Conservation (phyloP, 179 eudicot species). For the Beta macrorhiza region DNA sequence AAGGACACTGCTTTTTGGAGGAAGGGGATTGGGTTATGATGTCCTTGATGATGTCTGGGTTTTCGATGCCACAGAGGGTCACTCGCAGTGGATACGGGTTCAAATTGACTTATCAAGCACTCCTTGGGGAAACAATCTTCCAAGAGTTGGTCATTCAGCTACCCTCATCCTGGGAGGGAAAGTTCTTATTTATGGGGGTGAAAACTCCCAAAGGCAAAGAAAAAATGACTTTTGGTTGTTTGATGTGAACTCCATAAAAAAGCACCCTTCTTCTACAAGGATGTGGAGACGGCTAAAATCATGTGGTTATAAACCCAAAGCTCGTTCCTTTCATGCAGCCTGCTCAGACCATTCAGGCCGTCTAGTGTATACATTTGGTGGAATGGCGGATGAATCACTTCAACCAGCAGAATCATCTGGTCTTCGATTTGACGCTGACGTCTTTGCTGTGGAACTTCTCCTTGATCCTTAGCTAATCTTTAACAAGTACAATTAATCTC, state of each 20-base stretch:
- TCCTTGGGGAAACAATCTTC: constrained; percentile 60
- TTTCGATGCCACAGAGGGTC: constrained; percentile 51
- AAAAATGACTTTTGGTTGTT: constrained; percentile 89
- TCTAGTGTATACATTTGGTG: constrained; percentile 70
- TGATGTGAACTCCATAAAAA: constrained; percentile 51
- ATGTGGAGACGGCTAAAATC: constrained; percentile 71
- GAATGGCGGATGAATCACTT: constrained; percentile 79
- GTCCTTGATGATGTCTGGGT: constrained; percentile 90
- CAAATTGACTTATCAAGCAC: constrained; percentile 46
- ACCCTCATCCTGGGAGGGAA: constrained; percentile 67
- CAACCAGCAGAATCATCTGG: constrained; percentile 67
- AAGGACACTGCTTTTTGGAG: constrained; percentile 74
- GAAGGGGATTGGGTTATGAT: constrained; percentile 78
- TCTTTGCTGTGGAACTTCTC: constrained; percentile 68
- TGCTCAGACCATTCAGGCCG: constrained; percentile 81
- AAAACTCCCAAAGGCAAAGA: constrained; percentile 70
- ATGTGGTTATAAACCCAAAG: constrained; percentile 50
- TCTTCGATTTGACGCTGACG: constrained; percentile 71
- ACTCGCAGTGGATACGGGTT: constrained; percentile 59
- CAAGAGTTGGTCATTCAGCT: constrained; percentile 99
- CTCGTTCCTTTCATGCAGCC: constrained; percentile 86
- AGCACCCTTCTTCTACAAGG: constrained; percentile 32
- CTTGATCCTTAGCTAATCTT: constrained; percentile 27
- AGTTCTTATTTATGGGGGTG: constrained; percentile 85
- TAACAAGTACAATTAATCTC: not conserved